Percentiles rank a stretch among this genome's conserved stretches.
These are phyloP conservation scores for Globisporangium rhizosaccharum DNA, from an alignment of 352 stramenopile genomes.

Conservation along the genomic window DNA sequence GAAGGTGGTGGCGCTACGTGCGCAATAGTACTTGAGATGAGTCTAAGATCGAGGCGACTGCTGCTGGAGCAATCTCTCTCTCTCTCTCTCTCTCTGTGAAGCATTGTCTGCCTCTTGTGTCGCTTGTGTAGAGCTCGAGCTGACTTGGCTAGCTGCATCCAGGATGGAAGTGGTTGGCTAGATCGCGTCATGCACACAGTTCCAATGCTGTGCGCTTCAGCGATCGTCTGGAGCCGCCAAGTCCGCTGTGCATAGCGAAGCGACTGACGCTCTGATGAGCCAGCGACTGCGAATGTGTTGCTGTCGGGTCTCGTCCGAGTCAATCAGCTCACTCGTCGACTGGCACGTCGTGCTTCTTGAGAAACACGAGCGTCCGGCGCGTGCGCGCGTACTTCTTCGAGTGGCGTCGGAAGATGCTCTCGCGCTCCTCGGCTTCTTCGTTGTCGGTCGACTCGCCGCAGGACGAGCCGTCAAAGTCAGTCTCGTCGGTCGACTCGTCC, in stretches of 20 bases:
- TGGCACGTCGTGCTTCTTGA: conserved; percentile 31
- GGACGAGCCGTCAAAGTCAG: conserved; percentile 20
- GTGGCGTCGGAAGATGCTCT: conserved; percentile 44
- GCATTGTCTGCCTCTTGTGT: no score
- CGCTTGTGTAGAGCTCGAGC: no score
- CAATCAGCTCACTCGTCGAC: neutral
- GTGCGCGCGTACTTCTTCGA: conserved; percentile 59
- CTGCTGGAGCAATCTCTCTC: neutral
- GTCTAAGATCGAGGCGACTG: neutral
- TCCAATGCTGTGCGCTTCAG: conserved; percentile 2
- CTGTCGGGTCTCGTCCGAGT: no score
- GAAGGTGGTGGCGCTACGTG: no score
- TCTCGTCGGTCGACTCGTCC: conserved; percentile 28
- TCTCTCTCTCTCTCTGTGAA: neutral
- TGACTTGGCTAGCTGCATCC: no score
- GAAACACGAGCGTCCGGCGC: conserved; percentile 42
- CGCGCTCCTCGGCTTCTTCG: conserved; percentile 31
- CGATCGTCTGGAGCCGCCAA: no score
- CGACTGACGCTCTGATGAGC: no score
- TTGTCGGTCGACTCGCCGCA: conserved; percentile 32
- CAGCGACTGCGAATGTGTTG: no score
- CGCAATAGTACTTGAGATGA: neutral
- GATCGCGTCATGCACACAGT: conserved; percentile 2
- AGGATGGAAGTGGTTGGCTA: neutral
- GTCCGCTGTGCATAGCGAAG: no score